A percentile compares a stretch with the other conserved stretches of the same genome.
These are phyloP conservation scores for Scutellaria galericulata DNA, from an alignment of 257 asterid genomes.

Conservation along the genomic window DNA sequence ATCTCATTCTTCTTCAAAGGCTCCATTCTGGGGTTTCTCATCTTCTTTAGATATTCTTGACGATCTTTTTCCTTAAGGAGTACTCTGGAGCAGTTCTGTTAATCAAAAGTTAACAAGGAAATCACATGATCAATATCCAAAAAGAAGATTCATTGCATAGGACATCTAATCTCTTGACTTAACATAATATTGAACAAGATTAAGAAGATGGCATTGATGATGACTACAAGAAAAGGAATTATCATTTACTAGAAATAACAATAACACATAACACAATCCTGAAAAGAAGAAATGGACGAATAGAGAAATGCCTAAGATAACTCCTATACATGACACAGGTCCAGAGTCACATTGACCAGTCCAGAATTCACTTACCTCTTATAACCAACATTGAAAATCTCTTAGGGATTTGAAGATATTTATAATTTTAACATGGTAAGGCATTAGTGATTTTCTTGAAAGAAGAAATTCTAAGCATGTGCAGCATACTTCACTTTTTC, in stretches of 20 bases:
- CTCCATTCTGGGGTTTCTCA: slow-evolving; percentile 73
- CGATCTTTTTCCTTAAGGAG: slow-evolving; percentile 70
- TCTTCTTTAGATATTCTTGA: slow-evolving; percentile 55
- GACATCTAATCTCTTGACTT: slow-evolving; percentile 27
- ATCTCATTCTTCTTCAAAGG: slow-evolving; percentile 62
- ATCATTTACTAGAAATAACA: not conserved
- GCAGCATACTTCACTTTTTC: slow-evolving; percentile 3
- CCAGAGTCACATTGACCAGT: not conserved
- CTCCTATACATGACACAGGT: slow-evolving; percentile 1
- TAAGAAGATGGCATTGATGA: slow-evolving; percentile 1
- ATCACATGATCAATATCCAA: slow-evolving; percentile 28
- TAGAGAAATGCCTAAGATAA: not conserved
- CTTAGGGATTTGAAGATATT: not conserved
- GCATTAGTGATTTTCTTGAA: not conserved
- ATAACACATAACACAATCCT: not conserved
- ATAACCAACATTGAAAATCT: not conserved
- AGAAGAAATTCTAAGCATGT: slow-evolving; percentile 5
- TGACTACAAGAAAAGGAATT: slow-evolving; percentile 5
- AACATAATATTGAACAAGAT: slow-evolving; percentile 13
- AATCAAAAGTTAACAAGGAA: slow-evolving; percentile 22
- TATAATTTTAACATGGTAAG: not conserved
- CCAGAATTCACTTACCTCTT: slow-evolving; percentile 10
- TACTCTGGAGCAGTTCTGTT: slow-evolving; percentile 74
- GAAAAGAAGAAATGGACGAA: not conserved
- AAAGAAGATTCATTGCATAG: slow-evolving; percentile 13